These are phyloP conservation scores for Pyrenochaeta sp. DNA, from an alignment of 2,329 filamentous ascomycete genomes.

Conservation along the genomic window DNA sequence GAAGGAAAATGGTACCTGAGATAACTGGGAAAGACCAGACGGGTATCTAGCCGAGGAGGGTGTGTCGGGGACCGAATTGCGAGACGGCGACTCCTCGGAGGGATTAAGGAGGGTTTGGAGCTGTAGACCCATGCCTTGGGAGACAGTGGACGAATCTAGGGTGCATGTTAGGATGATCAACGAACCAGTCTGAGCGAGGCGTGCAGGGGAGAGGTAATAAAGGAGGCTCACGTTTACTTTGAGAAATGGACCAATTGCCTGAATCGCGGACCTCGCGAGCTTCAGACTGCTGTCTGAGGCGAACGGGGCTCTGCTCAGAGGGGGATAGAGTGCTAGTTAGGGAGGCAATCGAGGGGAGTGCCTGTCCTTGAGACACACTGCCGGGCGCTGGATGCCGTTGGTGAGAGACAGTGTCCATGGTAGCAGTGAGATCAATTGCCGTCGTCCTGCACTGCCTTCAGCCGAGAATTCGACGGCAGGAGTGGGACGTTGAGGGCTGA, in stretches of 20 bases:
- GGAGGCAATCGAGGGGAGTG: conserved; percentile 50
- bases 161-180: conserved; percentile 16
- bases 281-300: conserved; percentile 44
- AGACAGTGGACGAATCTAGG: conserved; percentile 53
- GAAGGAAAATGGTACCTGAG: conserved; percentile 31
- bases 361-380: conserved; percentile 43
- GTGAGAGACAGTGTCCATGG: conserved; percentile 43
- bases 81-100: conserved; percentile 58
- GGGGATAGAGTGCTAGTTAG: conserved; percentile 46
- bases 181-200: background rate
- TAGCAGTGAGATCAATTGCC: conserved; percentile 5
- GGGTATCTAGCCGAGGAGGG: conserved; percentile 50
- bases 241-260: conserved; percentile 67
- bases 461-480: conserved; percentile 12
- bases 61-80: conserved; percentile 54
- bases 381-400: conserved; percentile 32
- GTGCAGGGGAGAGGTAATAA: conserved; percentile 8
- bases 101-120: conserved; percentile 59
- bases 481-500: conserved; percentile 16
- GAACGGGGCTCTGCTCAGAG: conserved; percentile 44
- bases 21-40: conserved; percentile 32
- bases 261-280: conserved; percentile 65
- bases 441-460: conserved; percentile 24
- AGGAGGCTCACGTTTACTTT: conserved; percentile 61
- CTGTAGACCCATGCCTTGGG: conserved; percentile 58